These are phyloP conservation scores for Prinsepia uniflora DNA, from an alignment of 306 rosid genomes.

Conservation along the genomic window DNA sequence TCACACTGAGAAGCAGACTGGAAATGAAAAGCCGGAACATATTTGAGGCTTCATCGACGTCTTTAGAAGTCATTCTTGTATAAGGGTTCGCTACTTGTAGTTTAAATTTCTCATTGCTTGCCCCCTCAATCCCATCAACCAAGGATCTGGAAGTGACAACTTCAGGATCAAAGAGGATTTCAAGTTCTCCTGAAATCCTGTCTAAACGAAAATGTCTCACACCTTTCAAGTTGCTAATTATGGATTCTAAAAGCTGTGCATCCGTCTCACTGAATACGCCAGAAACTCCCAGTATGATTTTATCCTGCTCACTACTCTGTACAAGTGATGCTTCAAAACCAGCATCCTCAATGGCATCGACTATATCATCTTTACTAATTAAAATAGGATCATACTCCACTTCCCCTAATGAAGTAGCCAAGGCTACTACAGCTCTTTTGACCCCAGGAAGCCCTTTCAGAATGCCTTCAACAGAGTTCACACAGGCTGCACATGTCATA, in stretches of 20 bases:
- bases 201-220: constrained; percentile 59
- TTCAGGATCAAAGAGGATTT: constrained; percentile 79
- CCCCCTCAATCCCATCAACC: constrained; percentile 73
- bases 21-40: constrained; percentile 75
- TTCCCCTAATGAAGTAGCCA: constrained; percentile 89
- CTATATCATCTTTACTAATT: constrained; percentile 75
- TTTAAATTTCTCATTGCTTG: constrained; percentile 62
- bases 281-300: constrained; percentile 57
- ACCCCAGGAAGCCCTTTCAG: constrained; percentile 79
- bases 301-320: constrained; percentile 87
- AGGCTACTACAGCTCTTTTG: constrained; percentile 81
- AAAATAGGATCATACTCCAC: constrained; percentile 79
- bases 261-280: constrained; percentile 63
- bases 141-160: constrained; percentile 74
- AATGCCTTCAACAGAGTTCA: constrained; percentile 89
- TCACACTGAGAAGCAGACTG: constrained; percentile 84
- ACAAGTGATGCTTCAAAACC: constrained; percentile 84
- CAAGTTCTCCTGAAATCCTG: constrained; percentile 56
- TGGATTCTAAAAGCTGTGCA: constrained; percentile 54
- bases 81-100: constrained; percentile 71
- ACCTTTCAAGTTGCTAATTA: constrained; percentile 64
- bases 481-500: constrained; percentile 99
- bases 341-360: constrained; percentile 86
- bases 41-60: constrained; percentile 55
- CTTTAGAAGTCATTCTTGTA: constrained; percentile 77